A percentile compares a stretch with the other conserved stretches of the same genome.
phyloP scores from a whole-genome alignment of 768 basidiomycete genomes.

The Kwoniella heveanensis region DNA sequence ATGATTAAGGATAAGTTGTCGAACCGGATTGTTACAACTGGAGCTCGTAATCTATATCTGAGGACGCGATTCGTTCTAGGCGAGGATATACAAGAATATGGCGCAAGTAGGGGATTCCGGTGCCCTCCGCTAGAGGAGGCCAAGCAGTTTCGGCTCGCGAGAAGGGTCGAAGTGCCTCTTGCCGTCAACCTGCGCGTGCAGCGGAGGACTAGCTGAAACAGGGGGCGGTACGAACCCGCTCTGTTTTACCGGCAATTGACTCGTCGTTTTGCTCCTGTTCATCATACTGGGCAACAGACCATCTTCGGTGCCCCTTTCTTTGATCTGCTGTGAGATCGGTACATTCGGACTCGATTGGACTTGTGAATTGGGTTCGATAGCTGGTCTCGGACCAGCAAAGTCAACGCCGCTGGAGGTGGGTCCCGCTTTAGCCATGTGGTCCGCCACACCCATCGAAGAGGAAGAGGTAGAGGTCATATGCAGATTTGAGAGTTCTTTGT shows the following conservation, averaged over 20 bases:
- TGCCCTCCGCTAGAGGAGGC: conserved; percentile 19
- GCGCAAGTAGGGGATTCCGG: too few species aligned
- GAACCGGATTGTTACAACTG: too few species aligned
- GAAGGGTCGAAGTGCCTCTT: conserved; percentile 44
- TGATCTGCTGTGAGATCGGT: conserved; percentile 4
- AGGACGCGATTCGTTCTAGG: too few species aligned
- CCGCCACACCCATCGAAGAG: neutral
- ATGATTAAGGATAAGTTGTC: too few species aligned
- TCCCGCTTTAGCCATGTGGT: neutral
- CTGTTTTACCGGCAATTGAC: conserved; percentile 13
- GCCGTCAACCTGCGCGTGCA: conserved; percentile 5
- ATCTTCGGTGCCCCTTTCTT: neutral
- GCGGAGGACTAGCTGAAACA: neutral
- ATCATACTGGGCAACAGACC: conserved; percentile 10
- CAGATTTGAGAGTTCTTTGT: neutral
- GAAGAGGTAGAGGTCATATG: neutral
- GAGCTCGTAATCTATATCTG: too few species aligned
- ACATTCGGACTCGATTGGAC: conserved; percentile 8
- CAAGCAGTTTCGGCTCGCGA: conserved; percentile 41
- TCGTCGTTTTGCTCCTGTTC: conserved; percentile 14
- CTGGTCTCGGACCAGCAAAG: conserved; percentile 1
- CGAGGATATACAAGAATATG: too few species aligned
- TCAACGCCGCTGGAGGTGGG: neutral
- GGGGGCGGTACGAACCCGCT: conserved; percentile 13
- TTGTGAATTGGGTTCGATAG: conserved; percentile 3